phyloP scores from a whole-genome alignment of 352 stramenopile genomes.

The Globisporangium abappressorium region DNA sequence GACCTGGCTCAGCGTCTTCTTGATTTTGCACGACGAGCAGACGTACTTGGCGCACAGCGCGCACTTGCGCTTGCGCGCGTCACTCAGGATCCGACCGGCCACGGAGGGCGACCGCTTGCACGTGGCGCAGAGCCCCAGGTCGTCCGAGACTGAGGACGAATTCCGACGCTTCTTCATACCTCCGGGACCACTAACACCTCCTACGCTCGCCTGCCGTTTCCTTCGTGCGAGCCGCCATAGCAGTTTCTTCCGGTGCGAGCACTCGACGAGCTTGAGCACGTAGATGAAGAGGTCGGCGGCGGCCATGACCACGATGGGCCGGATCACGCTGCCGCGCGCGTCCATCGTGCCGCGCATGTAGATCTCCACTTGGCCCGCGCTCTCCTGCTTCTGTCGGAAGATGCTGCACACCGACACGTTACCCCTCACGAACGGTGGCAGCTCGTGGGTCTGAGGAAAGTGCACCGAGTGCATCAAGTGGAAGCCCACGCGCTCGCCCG shows the following conservation, averaged over 20 bases:
- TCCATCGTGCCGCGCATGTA: slow-evolving; percentile 6
- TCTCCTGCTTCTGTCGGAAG: background rate
- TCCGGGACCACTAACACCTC: background rate
- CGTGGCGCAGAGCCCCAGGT: slow-evolving; percentile 1
- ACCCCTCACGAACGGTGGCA: background rate
- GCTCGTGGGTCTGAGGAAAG: background rate
- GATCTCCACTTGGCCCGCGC: background rate
- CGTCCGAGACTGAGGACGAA: background rate
- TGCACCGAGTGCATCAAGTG: background rate
- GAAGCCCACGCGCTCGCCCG: slow-evolving; percentile 1
- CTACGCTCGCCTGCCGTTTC: slow-evolving; percentile 9
- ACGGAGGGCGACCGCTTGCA: background rate
- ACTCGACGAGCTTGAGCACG: slow-evolving; percentile 9
- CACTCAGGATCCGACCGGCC: background rate
- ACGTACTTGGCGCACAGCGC: background rate
- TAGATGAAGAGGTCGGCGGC: slow-evolving; percentile 12
- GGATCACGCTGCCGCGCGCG: slow-evolving; percentile 3
- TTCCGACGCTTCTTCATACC: background rate
- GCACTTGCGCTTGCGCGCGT: background rate
- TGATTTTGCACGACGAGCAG: slow-evolving; percentile 16
- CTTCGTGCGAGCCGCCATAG: slow-evolving; percentile 16
- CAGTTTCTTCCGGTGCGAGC: slow-evolving; percentile 6
- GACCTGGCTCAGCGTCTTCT: slow-evolving; percentile 11
- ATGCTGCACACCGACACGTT: background rate
- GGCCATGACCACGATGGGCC: slow-evolving; percentile 1